phyloP scores from a whole-genome alignment of 345 rosid genomes.

The Heritiera littoralis region DNA sequence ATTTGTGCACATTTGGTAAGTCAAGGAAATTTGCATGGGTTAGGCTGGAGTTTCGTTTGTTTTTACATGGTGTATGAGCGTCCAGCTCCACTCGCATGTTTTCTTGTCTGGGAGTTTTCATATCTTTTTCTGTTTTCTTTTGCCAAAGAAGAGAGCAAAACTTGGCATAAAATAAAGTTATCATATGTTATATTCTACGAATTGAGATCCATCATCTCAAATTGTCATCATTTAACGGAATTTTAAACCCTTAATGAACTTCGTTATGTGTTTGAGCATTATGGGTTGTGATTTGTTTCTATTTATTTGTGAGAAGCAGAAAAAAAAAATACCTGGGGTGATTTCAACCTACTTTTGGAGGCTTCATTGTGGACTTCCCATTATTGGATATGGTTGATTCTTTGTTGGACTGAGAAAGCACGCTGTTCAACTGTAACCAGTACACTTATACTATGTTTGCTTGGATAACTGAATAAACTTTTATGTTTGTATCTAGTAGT shows the following conservation, averaged over 20 bases:
- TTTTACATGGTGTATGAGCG: not conserved
- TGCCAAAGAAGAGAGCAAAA: not conserved
- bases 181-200: not conserved
- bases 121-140: not conserved
- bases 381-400: not conserved
- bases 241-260: not conserved
- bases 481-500: not conserved
- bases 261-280: not conserved
- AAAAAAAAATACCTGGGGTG: not conserved
- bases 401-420: not conserved
- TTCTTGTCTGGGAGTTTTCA: not conserved
- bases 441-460: not conserved
- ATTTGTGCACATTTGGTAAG: conserved; percentile 8
- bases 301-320: not conserved
- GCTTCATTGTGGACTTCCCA: not conserved
- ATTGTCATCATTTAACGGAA: conserved; percentile 1
- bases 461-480: not conserved
- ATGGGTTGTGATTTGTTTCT: not conserved
- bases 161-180: not conserved
- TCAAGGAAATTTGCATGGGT: not conserved
- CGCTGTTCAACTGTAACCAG: not conserved
- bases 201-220: not conserved
- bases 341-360: not conserved
- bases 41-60: conserved; percentile 11
- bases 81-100: conserved; percentile 5